Conservation (phyloP, 129 eudicot species). For the Cynara cardunculus region DNA sequence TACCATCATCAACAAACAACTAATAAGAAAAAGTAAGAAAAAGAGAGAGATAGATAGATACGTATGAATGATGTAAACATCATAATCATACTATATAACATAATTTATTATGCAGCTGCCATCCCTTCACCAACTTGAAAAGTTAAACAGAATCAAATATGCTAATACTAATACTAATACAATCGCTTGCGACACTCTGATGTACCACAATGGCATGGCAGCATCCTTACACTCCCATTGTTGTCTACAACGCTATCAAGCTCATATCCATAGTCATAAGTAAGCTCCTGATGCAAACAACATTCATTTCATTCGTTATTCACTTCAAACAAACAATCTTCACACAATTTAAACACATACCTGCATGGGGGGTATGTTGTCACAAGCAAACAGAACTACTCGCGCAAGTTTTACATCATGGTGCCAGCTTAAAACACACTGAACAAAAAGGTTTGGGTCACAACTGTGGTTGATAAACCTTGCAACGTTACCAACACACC, state of each 20-base stretch:
- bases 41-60: neutral
- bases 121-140: too few relatives aligned
- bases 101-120: too few relatives aligned
- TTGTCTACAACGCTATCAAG: constrained; percentile 71
- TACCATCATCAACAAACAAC: neutral
- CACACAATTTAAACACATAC: neutral
- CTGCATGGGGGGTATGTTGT: constrained; percentile 32
- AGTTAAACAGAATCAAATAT: too few relatives aligned
- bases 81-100: too few relatives aligned
- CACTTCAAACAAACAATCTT: too few relatives aligned
- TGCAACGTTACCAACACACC: constrained; percentile 38
- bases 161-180: constrained; percentile 22
- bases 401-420: constrained; percentile 37
- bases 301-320: neutral
- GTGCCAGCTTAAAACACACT: constrained; percentile 32
- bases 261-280: constrained; percentile 75
- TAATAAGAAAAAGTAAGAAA: too few relatives aligned
- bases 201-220: constrained; percentile 77
- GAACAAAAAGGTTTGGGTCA: constrained; percentile 43
- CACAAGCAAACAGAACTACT: constrained; percentile 32
- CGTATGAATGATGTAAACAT: constrained; percentile 17
- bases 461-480: constrained; percentile 48
- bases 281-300: constrained; percentile 56
- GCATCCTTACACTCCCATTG: constrained; percentile 47
- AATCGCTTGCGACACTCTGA: constrained; percentile 67